Conservation (phyloP, 169 alveolate species). For the Miamiensis avidus region DNA sequence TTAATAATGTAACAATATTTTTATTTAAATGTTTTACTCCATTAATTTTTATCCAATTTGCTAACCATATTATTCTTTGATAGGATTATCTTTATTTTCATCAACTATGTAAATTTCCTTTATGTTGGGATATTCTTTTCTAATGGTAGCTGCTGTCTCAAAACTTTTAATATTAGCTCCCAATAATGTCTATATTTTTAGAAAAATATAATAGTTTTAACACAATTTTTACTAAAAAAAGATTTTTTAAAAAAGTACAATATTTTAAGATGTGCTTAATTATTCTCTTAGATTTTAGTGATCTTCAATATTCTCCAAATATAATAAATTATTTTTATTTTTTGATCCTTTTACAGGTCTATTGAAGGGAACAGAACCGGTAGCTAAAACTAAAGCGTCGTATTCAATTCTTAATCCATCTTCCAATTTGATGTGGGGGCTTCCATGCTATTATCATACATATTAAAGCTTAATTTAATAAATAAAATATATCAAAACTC, state of each 20-base stretch:
- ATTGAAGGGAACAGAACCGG: conserved; percentile 34
- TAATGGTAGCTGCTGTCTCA: conserved; percentile 39
- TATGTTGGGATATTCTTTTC: conserved; percentile 44
- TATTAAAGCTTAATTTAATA: background rate
- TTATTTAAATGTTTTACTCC: background rate
- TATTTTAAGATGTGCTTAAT: conserved; percentile 27
- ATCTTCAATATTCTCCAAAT: conserved; percentile 17
- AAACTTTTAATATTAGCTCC: conserved; percentile 35
- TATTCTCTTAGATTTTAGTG: conserved; percentile 31
- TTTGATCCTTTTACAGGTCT: conserved; percentile 30
- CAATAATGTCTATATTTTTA: conserved; percentile 25
- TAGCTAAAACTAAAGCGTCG: conserved; percentile 36
- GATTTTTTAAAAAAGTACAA: conserved; percentile 7
- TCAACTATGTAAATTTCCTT: conserved; percentile 29
- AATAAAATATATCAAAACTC: background rate
- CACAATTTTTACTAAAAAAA: too few relatives aligned
- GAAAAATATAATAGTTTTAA: background rate
- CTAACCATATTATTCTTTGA: conserved; percentile 27
- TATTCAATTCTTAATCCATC: conserved; percentile 45
- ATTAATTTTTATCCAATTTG: conserved; percentile 18
- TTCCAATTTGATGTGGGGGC: conserved; percentile 35
- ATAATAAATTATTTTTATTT: conserved; percentile 18
- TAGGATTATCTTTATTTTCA: conserved; percentile 26
- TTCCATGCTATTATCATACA: conserved; percentile 3
- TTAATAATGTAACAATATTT: background rate